Conservation (phyloP, 495 filamentous ascomycete genomes). For the Lindgomyces ingoldianus region DNA sequence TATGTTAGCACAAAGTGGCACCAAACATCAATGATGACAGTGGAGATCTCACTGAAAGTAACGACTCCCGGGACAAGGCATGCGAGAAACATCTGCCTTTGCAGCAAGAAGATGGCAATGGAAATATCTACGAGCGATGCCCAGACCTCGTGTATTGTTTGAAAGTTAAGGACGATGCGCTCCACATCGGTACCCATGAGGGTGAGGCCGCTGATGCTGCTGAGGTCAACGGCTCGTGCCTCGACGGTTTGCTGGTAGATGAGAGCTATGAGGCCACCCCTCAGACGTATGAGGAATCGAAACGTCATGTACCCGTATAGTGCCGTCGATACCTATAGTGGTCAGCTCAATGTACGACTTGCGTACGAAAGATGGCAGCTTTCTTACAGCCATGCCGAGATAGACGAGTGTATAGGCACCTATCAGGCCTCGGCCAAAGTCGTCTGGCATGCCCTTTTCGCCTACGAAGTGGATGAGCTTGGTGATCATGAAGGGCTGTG, state of each 20-base stretch:
- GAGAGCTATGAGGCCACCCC: slow-evolving; percentile 1
- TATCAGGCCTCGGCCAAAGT: background rate
- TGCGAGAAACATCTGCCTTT: slow-evolving; percentile 2
- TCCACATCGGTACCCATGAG: slow-evolving; percentile 3
- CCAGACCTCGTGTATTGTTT: slow-evolving; percentile 1
- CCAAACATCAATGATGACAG: background rate
- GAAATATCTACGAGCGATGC: background rate
- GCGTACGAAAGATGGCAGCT: background rate
- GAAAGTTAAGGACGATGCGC: slow-evolving; percentile 3
- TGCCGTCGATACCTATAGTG: background rate
- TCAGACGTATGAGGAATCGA: background rate
- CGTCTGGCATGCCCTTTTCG: background rate
- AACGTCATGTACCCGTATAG: background rate
- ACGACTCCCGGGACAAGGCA: background rate
- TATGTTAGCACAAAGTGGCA: background rate
- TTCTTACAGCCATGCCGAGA: slow-evolving; percentile 5
- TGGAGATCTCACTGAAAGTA: slow-evolving; percentile 1
- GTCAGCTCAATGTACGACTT: background rate
- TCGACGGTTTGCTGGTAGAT: slow-evolving; percentile 4
- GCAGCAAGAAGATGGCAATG: background rate
- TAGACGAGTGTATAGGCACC: background rate
- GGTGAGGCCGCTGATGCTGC: background rate
- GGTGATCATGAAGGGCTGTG: background rate
- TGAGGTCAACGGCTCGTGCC: slow-evolving; percentile 4
- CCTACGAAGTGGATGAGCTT: background rate